Percentiles rank a stretch among this genome's conserved stretches.
Conservation (phyloP, 2,329 filamentous ascomycete genomes). For the Exserohilum rostratum region DNA sequence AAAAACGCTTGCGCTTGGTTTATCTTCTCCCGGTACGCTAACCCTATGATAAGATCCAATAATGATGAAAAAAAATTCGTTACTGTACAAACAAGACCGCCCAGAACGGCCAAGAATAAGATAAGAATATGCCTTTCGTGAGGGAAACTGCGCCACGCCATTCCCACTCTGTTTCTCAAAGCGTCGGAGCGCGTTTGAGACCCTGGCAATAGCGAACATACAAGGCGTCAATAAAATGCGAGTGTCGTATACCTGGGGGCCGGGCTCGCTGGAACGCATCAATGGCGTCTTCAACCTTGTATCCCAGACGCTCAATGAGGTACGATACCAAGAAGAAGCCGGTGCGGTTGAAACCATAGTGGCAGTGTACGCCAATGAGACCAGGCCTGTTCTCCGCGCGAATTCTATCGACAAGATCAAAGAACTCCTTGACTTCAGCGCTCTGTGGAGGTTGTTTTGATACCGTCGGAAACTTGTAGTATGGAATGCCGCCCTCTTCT, state of each 20-base stretch:
- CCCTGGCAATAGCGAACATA: constrained; percentile 75
- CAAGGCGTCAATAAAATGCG: constrained; percentile 84
- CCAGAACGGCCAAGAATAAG: not conserved
- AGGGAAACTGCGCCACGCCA: not conserved
- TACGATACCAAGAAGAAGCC: constrained; percentile 92
- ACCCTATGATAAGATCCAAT: not conserved
- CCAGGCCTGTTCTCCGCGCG: constrained; percentile 36
- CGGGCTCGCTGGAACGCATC: constrained; percentile 74
- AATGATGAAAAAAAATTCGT: not conserved
- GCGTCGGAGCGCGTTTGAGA: constrained; percentile 46
- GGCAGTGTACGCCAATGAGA: constrained; percentile 84
- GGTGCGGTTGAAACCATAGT: constrained; percentile 94
- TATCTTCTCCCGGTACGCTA: no score
- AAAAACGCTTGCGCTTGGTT: not conserved
- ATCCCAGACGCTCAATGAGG: constrained; percentile 80
- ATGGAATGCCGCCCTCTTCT: constrained; percentile 52
- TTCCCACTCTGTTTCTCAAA: constrained; percentile 12
- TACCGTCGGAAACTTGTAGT: constrained; percentile 87
- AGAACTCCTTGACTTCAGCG: constrained; percentile 66
- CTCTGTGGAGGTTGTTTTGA: constrained; percentile 82
- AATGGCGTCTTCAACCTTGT: constrained; percentile 75
- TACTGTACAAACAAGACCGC: not conserved
- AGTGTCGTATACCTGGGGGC: constrained; percentile 85
- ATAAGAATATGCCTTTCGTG: constrained; percentile 2
- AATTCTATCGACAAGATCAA: constrained; percentile 61